Percentiles rank a stretch among this genome's conserved stretches.
Evolutionary conservation across 495 filamentous ascomycete species (phyloP).

Genomic region (Antarctomyces pellizariae): DNA sequence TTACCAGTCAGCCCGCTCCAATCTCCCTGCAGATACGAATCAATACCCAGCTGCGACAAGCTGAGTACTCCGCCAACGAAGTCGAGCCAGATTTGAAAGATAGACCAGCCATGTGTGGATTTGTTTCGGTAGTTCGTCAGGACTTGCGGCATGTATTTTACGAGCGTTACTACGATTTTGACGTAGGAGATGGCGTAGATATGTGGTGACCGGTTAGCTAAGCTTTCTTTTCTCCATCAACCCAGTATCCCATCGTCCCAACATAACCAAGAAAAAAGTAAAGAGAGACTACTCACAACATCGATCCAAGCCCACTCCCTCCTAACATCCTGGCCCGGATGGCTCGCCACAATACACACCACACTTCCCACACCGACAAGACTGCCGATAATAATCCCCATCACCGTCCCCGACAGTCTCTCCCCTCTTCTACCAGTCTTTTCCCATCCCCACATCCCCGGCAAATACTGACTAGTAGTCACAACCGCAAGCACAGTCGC

Average conservation of each 20-base stretch:
- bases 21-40: conserved; percentile 62
- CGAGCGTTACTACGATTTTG: conserved; percentile 67
- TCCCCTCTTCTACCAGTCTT: conserved; percentile 18
- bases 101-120: conserved; percentile 75
- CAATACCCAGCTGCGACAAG: conserved; percentile 56
- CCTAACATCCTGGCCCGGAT: conserved; percentile 28
- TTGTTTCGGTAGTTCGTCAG: conserved; percentile 57
- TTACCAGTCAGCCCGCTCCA: conserved; percentile 85
- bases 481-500: conserved; percentile 44
- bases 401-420: conserved; percentile 36
- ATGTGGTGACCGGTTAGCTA: conserved; percentile 21
- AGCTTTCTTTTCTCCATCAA: background rate
- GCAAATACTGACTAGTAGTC: conserved; percentile 49
- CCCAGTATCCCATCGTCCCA: conserved; percentile 3
- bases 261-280: conserved; percentile 2
- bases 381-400: conserved; percentile 42
- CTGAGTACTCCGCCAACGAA: conserved; percentile 62
- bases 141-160: conserved; percentile 85
- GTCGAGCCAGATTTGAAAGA: conserved; percentile 68
- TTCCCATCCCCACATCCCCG: conserved; percentile 51
- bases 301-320: conserved; percentile 53
- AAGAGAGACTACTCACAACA: conserved; percentile 30
- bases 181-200: conserved; percentile 65
- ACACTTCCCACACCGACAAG: conserved; percentile 31
- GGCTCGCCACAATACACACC: conserved; percentile 27